Evolutionary conservation across 306 rosid species (phyloP).

Genomic region (Ammopiptanthus mongolicus): DNA sequence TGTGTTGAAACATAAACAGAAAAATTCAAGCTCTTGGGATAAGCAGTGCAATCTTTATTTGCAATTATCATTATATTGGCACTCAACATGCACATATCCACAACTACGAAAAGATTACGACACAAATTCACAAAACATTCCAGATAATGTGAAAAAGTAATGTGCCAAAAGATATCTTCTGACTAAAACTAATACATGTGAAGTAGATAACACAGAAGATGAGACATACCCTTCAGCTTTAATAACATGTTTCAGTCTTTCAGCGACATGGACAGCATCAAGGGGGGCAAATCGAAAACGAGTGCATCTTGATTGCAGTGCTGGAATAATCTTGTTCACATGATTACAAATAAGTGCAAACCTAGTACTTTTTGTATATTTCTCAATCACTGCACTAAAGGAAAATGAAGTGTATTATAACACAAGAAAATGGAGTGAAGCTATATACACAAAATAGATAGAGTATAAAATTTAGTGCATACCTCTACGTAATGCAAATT

Average conservation of each 20-base stretch:
- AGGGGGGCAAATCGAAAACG: conserved; percentile 98
- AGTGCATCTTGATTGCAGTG: conserved; percentile 93
- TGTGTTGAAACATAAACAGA: not conserved
- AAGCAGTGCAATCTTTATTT: not conserved
- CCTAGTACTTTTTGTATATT: conserved; percentile 82
- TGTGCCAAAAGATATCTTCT: not conserved
- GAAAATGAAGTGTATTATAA: not conserved
- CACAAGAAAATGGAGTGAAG: conserved; percentile 8
- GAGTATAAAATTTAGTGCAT: not conserved
- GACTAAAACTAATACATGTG: not conserved
- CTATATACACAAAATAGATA: not conserved
- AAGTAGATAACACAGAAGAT: not conserved
- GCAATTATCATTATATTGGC: not conserved
- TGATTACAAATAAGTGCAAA: conserved; percentile 90
- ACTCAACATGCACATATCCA: not conserved
- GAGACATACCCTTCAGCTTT: conserved; percentile 65
- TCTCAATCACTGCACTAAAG: conserved; percentile 75
- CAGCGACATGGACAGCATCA: conserved; percentile 74
- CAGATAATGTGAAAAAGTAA: not conserved
- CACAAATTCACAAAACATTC: not conserved
- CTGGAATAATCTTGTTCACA: conserved; percentile 96
- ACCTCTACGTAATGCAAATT: conserved; percentile 97
- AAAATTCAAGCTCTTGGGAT: not conserved
- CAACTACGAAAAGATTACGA: not conserved
- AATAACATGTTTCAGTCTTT: conserved; percentile 76